Base-by-base conservation (phyloP, 805 yeast species). In the Monosporozyma aquatica region DNA sequence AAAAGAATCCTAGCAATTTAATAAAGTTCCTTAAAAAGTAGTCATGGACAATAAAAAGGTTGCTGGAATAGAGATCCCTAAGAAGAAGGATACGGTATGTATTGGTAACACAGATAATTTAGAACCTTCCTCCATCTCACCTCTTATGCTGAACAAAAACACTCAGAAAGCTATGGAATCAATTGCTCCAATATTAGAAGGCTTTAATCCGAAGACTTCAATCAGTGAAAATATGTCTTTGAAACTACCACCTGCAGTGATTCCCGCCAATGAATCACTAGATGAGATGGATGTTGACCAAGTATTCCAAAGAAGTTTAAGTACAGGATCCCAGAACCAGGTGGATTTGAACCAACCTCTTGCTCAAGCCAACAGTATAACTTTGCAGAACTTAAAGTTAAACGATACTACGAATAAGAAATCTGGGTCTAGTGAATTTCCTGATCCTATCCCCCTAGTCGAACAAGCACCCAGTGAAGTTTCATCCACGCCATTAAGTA, bases 121-220 rank as follows among this genome's bases (percentile, higher is more conserved):
- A 6, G 41, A 18, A 10, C 28, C 45, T 5, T 32, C 41, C 24
- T 40, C 52, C 5, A 50, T 54, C 44, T 62, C 67, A 2, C 68
- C 68, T 2, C 44, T 62, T 28, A 56, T 50, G 14, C 47, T 64
- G 21, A 53, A 51, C 38, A 50, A 50, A 18, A 59, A 62, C 21
- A 64, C 64, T 25, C 70, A 69, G 52, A 76, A 69, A 48, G 90
- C 90, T 10, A 79, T 82, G 69, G 89, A 85, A 9, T 74, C 86
- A 0, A 76, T 83, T 35, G 90, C 90, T 1, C 92, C 94, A 2
- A 81, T 83, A 56, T 61, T 84, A 32, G 87, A 80, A 55, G 70
- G 76, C 1, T 84, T 81, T 59, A 72, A 76, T 5, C 92, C 92
- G 5, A 83, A 81, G 54, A 74, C 87, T 0, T 73, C 81, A 0